Percentiles rank a stretch among this genome's conserved stretches.
phyloP scores from a whole-genome alignment of 2,329 filamentous ascomycete species.

The Neocucurbitaria cava region DNA sequence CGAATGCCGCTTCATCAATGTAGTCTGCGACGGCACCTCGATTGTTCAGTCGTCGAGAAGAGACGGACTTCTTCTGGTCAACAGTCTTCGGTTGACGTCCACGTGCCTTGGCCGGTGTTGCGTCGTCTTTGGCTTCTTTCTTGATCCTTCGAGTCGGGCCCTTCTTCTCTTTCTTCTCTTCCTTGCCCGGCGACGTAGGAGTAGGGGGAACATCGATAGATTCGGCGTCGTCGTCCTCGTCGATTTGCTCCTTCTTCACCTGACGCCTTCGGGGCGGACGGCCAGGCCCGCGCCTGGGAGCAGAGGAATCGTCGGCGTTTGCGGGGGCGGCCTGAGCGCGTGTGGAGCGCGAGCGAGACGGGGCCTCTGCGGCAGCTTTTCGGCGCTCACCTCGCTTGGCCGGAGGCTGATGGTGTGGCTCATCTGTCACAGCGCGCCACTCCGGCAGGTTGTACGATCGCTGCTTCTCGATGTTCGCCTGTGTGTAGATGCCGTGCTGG shows the following conservation, averaged over 20 bases:
- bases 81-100: conserved; percentile 56
- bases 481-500: conserved; percentile 91
- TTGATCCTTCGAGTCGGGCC: conserved; percentile 33
- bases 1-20: conserved; percentile 89
- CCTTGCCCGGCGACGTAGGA: conserved; percentile 53
- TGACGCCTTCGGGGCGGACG: conserved; percentile 50
- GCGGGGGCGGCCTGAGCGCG: conserved; percentile 40
- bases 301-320: conserved; percentile 43
- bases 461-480: conserved; percentile 96
- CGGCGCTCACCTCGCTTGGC: conserved; percentile 85
- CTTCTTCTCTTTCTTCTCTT: conserved; percentile 51
- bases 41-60: conserved; percentile 86
- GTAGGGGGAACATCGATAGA: conserved; percentile 49
- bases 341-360: conserved; percentile 42
- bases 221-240: conserved; percentile 45
- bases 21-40: conserved; percentile 77
- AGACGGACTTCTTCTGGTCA: conserved; percentile 70
- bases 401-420: conserved; percentile 94
- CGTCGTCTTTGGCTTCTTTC: conserved; percentile 50
- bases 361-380: conserved; percentile 51
- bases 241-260: conserved; percentile 29
- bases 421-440: conserved; percentile 91
- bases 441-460: conserved; percentile 95
- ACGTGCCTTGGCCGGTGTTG: conserved; percentile 62
- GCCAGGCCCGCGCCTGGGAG: conserved; percentile 58